Conservation (phyloP, 345 rosid species). For the Noccaea caerulescens region DNA sequence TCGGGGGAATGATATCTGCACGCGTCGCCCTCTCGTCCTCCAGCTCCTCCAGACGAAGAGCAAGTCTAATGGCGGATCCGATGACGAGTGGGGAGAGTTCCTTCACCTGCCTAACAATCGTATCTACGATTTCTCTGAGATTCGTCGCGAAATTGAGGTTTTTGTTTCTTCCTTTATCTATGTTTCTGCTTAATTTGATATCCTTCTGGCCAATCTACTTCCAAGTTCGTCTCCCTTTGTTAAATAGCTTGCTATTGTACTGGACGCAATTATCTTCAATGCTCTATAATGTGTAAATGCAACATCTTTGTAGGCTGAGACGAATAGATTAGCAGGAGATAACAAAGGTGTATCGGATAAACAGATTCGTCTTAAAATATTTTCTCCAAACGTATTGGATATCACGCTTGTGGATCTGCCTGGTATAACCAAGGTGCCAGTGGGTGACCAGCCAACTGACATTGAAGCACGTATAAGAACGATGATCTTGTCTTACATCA, state of each 20-base stretch:
- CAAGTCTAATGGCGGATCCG: conserved; percentile 60
- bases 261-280: background rate
- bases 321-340: conserved; percentile 60
- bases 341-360: conserved; percentile 68
- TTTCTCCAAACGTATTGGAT: conserved; percentile 64
- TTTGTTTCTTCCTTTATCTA: background rate
- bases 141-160: conserved; percentile 95
- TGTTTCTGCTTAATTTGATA: background rate
- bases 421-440: conserved; percentile 75
- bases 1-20: conserved; percentile 88
- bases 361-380: conserved; percentile 60
- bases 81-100: conserved; percentile 97
- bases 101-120: conserved; percentile 77
- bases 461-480: conserved; percentile 61
- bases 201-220: conserved; percentile 1
- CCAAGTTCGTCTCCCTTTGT: background rate
- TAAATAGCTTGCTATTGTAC: background rate
- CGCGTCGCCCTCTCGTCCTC: conserved; percentile 93
- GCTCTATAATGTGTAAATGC: conserved; percentile 6
- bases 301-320: conserved; percentile 57
- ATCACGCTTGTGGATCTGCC: conserved; percentile 75
- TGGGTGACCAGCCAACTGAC: conserved; percentile 73
- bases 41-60: conserved; percentile 89
- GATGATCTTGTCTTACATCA: conserved; percentile 61
- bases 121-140: conserved; percentile 86